phyloP scores from a whole-genome alignment of 805 yeast species.

The Metschnikowia cerradonensis region DNA sequence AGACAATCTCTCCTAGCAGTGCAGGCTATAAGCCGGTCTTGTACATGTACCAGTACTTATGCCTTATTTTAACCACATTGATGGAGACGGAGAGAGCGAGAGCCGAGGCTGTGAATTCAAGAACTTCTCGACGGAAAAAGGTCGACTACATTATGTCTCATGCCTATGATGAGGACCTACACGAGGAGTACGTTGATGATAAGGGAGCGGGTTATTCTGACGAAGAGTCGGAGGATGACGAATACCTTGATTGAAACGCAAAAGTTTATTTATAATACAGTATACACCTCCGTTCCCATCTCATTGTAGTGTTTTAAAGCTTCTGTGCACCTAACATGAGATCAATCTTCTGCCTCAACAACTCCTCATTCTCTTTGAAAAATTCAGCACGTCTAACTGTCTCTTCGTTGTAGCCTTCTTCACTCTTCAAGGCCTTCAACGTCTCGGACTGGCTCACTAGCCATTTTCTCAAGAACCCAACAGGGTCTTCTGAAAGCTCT shows the following conservation, averaged over 20 bases:
- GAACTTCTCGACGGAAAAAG: slow-evolving; percentile 15
- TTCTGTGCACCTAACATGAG: slow-evolving; percentile 55
- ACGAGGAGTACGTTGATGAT: slow-evolving; percentile 6
- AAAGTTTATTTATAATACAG: slow-evolving; percentile 3
- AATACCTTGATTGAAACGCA: slow-evolving; percentile 6
- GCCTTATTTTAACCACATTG: slow-evolving; percentile 26
- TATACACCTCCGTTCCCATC: not conserved
- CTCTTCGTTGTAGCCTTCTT: slow-evolving; percentile 87
- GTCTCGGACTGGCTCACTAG: slow-evolving; percentile 78
- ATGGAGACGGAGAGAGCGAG: slow-evolving; percentile 12
- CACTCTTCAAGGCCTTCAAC: slow-evolving; percentile 81
- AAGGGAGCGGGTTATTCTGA: slow-evolving; percentile 13
- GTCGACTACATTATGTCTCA: slow-evolving; percentile 11
- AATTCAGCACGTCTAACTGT: slow-evolving; percentile 78
- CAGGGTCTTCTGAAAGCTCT: slow-evolving; percentile 73
- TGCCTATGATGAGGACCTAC: slow-evolving; percentile 9
- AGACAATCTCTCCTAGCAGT: slow-evolving; percentile 17
- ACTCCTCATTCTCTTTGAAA: slow-evolving; percentile 61
- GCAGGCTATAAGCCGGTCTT: slow-evolving; percentile 25
- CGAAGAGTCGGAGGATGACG: slow-evolving; percentile 12
- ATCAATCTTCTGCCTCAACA: slow-evolving; percentile 74
- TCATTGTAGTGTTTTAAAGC: slow-evolving; percentile 6
- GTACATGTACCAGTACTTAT: slow-evolving; percentile 28
- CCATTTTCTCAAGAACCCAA: slow-evolving; percentile 67
- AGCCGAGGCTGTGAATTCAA: slow-evolving; percentile 4